A percentile compares a stretch with the other conserved stretches of the same genome.
These are phyloP conservation scores for Aspergillus ostianus DNA, from an alignment of 495 filamentous ascomycete species.

Conservation along the genomic window DNA sequence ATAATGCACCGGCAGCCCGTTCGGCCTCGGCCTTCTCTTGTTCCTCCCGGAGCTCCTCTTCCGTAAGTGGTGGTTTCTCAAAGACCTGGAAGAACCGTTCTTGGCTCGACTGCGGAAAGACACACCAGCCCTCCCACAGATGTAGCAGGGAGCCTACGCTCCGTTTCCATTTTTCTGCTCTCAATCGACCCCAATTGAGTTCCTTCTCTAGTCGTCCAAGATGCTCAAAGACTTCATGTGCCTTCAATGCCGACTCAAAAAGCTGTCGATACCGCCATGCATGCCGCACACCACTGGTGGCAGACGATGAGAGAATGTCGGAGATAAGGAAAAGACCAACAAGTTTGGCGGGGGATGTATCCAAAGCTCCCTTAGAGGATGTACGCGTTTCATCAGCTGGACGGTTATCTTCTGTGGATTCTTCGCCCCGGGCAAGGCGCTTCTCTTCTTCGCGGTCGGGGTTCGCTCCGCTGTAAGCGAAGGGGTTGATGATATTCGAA, in stretches of 20 bases:
- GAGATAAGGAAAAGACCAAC: constrained; percentile 83
- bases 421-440: constrained; percentile 32
- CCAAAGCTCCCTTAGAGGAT: constrained; percentile 47
- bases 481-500: constrained; percentile 71
- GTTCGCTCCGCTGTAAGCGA: constrained; percentile 61
- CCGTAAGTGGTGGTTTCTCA: constrained; percentile 65
- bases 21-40: constrained; percentile 49
- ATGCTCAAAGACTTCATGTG: constrained; percentile 72
- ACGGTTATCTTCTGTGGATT: constrained; percentile 38
- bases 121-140: constrained; percentile 87
- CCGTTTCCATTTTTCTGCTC: constrained; percentile 87
- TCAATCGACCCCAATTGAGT: constrained; percentile 76
- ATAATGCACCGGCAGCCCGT: constrained; percentile 33
- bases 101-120: constrained; percentile 75
- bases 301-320: constrained; percentile 83
- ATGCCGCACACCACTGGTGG: constrained; percentile 77
- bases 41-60: constrained; percentile 47
- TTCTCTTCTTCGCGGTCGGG: constrained; percentile 48
- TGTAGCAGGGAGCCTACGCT: constrained; percentile 69
- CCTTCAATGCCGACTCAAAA: constrained; percentile 73
- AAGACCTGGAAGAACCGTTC: constrained; percentile 73
- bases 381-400: constrained; percentile 22
- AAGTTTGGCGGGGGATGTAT: constrained; percentile 71
- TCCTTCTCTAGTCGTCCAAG: constrained; percentile 76
- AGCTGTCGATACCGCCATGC: constrained; percentile 89